phyloP scores from a whole-genome alignment of 140 eudicot species.

The Anethum foeniculum region DNA sequence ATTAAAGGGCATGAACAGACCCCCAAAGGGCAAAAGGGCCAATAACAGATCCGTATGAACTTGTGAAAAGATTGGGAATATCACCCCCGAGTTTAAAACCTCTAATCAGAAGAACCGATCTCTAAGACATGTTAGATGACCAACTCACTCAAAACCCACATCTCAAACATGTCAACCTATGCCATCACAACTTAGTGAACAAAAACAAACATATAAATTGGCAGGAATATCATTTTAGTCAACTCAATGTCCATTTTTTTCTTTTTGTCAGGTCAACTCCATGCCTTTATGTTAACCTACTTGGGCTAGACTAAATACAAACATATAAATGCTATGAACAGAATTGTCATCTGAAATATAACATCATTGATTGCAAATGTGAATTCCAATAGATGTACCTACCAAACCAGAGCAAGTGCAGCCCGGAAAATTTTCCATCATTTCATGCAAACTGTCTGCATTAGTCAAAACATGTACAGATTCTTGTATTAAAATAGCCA shows the following conservation, averaged over 20 bases:
- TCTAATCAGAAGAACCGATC: neutral
- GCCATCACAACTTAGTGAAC: neutral
- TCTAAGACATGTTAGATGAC: neutral
- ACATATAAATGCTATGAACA: neutral
- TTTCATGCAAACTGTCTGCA: constrained; percentile 27
- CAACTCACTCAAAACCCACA: neutral
- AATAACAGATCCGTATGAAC: neutral
- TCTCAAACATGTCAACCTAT: neutral
- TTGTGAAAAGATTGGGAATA: neutral
- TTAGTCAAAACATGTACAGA: constrained; percentile 39
- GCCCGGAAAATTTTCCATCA: constrained; percentile 41
- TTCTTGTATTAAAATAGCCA: constrained; percentile 35
- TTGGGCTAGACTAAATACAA: neutral
- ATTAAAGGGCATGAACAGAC: neutral
- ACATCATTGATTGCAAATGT: neutral
- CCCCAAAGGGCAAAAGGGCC: neutral
- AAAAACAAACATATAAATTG: neutral
- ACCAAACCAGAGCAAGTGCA: constrained; percentile 51
- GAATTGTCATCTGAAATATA: neutral
- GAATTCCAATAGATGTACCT: constrained; percentile 16
- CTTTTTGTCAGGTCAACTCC: too few species aligned
- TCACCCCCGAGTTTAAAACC: neutral
- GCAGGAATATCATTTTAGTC: neutral
- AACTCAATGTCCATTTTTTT: too few species aligned
- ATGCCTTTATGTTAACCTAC: neutral